Percentiles rank a stretch among this genome's conserved stretches.
Conservation (phyloP, 108 stramenopile species). For the Conticribra weissflogii region DNA sequence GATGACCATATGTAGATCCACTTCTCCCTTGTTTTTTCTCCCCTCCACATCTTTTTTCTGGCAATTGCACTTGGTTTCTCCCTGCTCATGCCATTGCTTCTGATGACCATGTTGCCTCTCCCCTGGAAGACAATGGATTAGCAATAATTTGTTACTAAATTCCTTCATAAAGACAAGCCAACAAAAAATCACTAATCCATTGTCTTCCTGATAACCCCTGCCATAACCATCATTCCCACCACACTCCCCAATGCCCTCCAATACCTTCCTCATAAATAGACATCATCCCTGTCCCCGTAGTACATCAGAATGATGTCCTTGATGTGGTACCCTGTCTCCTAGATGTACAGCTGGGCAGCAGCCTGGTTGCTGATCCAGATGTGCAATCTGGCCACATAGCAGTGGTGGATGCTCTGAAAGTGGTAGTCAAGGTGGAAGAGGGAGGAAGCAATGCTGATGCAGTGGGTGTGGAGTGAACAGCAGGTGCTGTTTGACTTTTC, state of each 20-base stretch:
- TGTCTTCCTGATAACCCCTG: too few species aligned
- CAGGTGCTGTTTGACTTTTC: constrained; percentile 80
- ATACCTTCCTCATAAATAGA: constrained; percentile 82
- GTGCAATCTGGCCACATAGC: constrained; percentile 72
- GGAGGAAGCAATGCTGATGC: constrained; percentile 71
- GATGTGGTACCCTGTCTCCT: constrained; percentile 71
- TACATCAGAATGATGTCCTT: constrained; percentile 71
- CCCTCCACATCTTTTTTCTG: too few species aligned
- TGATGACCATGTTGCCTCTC: too few species aligned
- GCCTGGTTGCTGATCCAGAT: constrained; percentile 76
- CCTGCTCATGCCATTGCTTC: too few species aligned
- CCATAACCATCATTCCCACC: too few species aligned
- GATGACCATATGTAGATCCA: constrained; percentile 29
- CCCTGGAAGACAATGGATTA: too few species aligned
- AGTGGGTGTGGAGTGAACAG: constrained; percentile 62
- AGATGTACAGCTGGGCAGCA: constrained; percentile 71
- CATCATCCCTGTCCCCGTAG: constrained; percentile 93
- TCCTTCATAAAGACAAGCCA: too few species aligned
- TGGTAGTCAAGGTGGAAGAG: constrained; percentile 84
- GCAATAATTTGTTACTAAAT: too few species aligned
- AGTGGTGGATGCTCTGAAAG: constrained; percentile 55
- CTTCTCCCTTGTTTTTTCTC: constrained; percentile 16
- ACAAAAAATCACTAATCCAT: too few species aligned
- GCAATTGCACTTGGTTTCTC: too few species aligned
- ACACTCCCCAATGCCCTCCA: constrained; percentile 11